Conservation (phyloP, 2,329 filamentous ascomycete species). For the Trichoderma hamatum region DNA sequence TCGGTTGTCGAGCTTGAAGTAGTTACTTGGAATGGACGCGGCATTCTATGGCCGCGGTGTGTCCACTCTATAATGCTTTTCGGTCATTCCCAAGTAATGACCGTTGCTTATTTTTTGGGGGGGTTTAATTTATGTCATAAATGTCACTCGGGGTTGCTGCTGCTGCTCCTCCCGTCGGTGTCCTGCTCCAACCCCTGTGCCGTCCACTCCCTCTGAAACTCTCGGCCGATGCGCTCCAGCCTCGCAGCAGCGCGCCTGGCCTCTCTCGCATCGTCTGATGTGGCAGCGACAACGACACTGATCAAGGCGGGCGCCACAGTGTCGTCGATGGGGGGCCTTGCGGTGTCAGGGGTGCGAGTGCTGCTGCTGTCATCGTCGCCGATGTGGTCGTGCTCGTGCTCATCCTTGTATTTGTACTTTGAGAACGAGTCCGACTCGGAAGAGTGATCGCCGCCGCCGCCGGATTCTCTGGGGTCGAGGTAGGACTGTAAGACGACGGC, state of each 20-base stretch:
- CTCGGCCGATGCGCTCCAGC: slow-evolving; percentile 57
- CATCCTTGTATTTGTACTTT: slow-evolving; percentile 27
- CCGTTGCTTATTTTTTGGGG: background rate
- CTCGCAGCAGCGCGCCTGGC: slow-evolving; percentile 56
- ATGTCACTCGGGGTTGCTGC: slow-evolving; percentile 32
- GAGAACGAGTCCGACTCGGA: slow-evolving; percentile 15
- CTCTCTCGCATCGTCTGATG: slow-evolving; percentile 51
- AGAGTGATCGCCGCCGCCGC: slow-evolving; percentile 21
- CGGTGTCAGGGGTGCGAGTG: background rate
- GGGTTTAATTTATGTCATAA: background rate
- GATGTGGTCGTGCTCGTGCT: background rate
- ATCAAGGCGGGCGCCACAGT: slow-evolving; percentile 57
- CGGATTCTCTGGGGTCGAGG: slow-evolving; percentile 44
- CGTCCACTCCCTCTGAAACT: slow-evolving; percentile 58
- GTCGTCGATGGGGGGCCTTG: slow-evolving; percentile 35
- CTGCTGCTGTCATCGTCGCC: background rate
- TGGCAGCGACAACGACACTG: slow-evolving; percentile 56
- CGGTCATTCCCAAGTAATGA: background rate
- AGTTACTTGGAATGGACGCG: background rate
- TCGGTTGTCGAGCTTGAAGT: slow-evolving; percentile 5
- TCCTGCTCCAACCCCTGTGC: slow-evolving; percentile 36
- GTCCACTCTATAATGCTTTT: background rate
- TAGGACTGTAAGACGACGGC: slow-evolving; percentile 51
- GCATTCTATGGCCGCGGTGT: background rate
- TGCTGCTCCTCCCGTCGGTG: slow-evolving; percentile 31